Evolutionary conservation across 768 basidiomycete species (phyloP).

Genomic region (Phanerodontia chrysosporium): DNA sequence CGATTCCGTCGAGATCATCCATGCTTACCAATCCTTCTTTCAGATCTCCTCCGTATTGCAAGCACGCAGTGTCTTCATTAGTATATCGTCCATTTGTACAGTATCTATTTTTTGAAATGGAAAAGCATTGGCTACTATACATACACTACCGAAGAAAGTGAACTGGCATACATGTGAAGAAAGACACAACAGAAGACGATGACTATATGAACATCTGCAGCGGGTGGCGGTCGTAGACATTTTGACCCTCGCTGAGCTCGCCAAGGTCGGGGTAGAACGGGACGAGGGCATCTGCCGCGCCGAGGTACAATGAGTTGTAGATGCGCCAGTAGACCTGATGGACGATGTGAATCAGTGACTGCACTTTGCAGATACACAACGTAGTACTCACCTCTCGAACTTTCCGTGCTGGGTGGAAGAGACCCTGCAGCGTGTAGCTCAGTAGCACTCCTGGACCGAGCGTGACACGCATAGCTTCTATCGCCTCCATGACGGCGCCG

Average conservation of each 20-base stretch:
- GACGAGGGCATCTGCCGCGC: conserved; percentile 86
- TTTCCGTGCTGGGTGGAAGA: conserved; percentile 96
- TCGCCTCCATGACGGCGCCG: conserved; percentile 95
- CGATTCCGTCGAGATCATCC: neutral
- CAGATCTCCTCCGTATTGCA: no score
- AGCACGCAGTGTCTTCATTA: no score
- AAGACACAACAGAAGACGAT: neutral
- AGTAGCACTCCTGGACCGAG: conserved; percentile 90
- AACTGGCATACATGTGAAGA: neutral
- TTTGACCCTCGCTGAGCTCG: conserved; percentile 86
- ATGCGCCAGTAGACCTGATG: conserved; percentile 82
- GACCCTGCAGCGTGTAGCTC: conserved; percentile 88
- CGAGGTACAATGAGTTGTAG: conserved; percentile 92
- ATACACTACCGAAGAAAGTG: conserved; percentile 7
- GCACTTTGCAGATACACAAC: neutral
- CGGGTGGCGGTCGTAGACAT: conserved; percentile 81
- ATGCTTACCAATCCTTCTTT: neutral
- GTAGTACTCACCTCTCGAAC: conserved; percentile 76
- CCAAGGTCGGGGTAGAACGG: conserved; percentile 92
- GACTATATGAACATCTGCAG: conserved; percentile 75
- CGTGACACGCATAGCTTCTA: conserved; percentile 96
- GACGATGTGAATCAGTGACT: neutral
- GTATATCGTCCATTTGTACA: neutral
- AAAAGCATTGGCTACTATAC: conserved; percentile 6
- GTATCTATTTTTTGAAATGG: neutral